These are phyloP conservation scores for Bjerkandera adusta DNA, from an alignment of 1,284 basidiomycete genomes.

Conservation along the genomic window DNA sequence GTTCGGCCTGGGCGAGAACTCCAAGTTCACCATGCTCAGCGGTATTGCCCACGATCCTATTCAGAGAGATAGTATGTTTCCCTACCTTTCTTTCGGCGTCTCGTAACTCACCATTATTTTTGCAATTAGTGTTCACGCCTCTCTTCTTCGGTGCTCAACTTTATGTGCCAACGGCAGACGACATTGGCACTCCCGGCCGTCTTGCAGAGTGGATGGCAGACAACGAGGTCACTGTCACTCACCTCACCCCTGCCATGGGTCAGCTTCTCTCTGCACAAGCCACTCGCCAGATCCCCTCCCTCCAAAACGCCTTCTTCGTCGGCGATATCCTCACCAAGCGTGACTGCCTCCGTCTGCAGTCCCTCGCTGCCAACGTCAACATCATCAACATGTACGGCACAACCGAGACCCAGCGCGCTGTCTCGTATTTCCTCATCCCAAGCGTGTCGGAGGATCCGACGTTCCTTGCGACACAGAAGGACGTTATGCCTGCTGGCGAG, in stretches of 20 bases:
- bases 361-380: constrained; percentile 87
- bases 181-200: constrained; percentile 95
- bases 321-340: constrained; percentile 99
- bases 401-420: constrained; percentile 98
- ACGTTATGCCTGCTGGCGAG: constrained; percentile 96
- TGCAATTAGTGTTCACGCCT: constrained; percentile 95
- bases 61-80: constrained; percentile 89
- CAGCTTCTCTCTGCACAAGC: constrained; percentile 97
- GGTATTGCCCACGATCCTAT: constrained; percentile 99
- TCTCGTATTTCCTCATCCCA: constrained; percentile 96
- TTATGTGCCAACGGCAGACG: constrained; percentile 95
- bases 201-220: constrained; percentile 99
- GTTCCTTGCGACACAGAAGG: constrained; percentile 94
- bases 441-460: constrained; percentile 82
- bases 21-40: constrained; percentile 97
- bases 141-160: constrained; percentile 96
- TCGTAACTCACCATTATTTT: constrained; percentile 10
- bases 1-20: constrained; percentile 75
- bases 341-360: constrained; percentile 94
- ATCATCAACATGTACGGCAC: constrained; percentile 99
- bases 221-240: constrained; percentile 87
- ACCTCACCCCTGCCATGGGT: constrained; percentile 98
- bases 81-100: not conserved
- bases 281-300: constrained; percentile 82
- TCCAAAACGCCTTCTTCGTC: constrained; percentile 95